phyloP scores from a whole-genome alignment of 768 basidiomycete species.

The Suillus americanus region DNA sequence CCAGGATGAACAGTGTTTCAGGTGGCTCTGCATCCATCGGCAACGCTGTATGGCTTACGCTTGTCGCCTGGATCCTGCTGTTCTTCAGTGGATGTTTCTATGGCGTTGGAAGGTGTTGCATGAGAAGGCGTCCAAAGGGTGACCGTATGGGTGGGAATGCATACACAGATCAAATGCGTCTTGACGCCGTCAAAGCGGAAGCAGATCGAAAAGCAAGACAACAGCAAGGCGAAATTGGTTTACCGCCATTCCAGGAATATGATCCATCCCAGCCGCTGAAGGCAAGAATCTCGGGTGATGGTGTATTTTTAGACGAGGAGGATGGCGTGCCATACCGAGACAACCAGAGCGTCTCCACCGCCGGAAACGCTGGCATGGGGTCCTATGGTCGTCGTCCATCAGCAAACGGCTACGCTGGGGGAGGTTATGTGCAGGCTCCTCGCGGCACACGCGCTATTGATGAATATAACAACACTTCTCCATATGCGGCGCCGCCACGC shows the following conservation, averaged over 20 bases:
- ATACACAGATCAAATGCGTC: slow-evolving; percentile 66
- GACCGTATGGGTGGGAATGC: slow-evolving; percentile 31
- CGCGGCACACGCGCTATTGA: slow-evolving; percentile 71
- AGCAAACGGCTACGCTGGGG: slow-evolving; percentile 38
- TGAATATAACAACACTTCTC: slow-evolving; percentile 60
- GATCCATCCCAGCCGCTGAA: slow-evolving; percentile 63
- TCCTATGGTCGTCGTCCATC: slow-evolving; percentile 33
- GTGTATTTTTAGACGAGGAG: slow-evolving; percentile 55
- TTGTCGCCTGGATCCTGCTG: slow-evolving; percentile 81
- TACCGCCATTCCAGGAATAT: slow-evolving; percentile 75
- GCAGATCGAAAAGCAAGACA: slow-evolving; percentile 77
- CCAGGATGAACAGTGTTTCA: slow-evolving; percentile 71
- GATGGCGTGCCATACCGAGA: slow-evolving; percentile 35
- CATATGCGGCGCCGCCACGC: slow-evolving; percentile 45
- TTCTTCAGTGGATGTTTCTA: slow-evolving; percentile 93
- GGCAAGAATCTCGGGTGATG: slow-evolving; percentile 54
- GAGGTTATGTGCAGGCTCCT: slow-evolving; percentile 66
- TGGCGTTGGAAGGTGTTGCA: slow-evolving; percentile 80
- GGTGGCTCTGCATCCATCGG: slow-evolving; percentile 82
- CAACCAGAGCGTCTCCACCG: slow-evolving; percentile 23
- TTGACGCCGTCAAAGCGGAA: slow-evolving; percentile 86
- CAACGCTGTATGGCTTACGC: slow-evolving; percentile 88
- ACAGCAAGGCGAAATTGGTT: slow-evolving; percentile 57
- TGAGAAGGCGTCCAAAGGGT: slow-evolving; percentile 51
- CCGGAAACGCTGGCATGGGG: slow-evolving; percentile 23